phyloP scores from a whole-genome alignment of 2,329 filamentous ascomycete genomes.

The Aspergillus glaucus region DNA sequence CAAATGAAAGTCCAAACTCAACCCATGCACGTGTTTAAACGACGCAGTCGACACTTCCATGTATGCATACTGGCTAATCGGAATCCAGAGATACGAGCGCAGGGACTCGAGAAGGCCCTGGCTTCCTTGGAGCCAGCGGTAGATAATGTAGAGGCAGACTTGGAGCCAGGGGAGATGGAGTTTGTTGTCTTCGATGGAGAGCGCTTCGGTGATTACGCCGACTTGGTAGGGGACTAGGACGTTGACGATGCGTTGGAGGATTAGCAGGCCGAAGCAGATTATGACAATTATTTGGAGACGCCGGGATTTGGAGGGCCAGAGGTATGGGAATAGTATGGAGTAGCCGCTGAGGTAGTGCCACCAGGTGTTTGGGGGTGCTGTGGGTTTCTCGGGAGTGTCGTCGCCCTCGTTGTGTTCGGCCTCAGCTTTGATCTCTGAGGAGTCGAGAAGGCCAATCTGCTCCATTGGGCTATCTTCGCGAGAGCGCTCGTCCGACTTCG shows the following conservation, averaged over 20 bases:
- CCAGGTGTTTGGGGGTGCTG: slow-evolving; percentile 59
- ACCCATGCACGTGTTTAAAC: slow-evolving; percentile 92
- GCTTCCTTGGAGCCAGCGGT: slow-evolving; percentile 76
- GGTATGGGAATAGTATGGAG: slow-evolving; percentile 87
- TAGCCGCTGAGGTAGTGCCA: slow-evolving; percentile 94
- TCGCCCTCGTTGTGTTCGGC: slow-evolving; percentile 38
- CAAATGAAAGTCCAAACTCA: slow-evolving; percentile 93
- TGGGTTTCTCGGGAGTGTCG: slow-evolving; percentile 46
- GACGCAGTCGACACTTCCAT: slow-evolving; percentile 87
- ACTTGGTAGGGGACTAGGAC: slow-evolving; percentile 80
- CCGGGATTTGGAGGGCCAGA: slow-evolving; percentile 82
- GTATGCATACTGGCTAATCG: slow-evolving; percentile 94
- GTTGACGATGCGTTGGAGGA: slow-evolving; percentile 78
- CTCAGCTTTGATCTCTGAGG: slow-evolving; percentile 39
- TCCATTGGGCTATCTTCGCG: slow-evolving; percentile 35
- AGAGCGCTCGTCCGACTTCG: slow-evolving; percentile 25
- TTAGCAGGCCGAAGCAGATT: slow-evolving; percentile 72
- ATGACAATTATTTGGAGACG: slow-evolving; percentile 72
- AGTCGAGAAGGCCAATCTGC: slow-evolving; percentile 37
- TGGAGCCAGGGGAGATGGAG: slow-evolving; percentile 62
- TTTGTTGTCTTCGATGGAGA: slow-evolving; percentile 52
- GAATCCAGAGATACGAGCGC: slow-evolving; percentile 85
- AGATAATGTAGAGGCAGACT: slow-evolving; percentile 70
- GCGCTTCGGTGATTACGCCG: slow-evolving; percentile 66
- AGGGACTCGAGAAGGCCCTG: slow-evolving; percentile 80